Base-by-base conservation (phyloP, 257 asterid genomes). In the Primulina eburnea region DNA sequence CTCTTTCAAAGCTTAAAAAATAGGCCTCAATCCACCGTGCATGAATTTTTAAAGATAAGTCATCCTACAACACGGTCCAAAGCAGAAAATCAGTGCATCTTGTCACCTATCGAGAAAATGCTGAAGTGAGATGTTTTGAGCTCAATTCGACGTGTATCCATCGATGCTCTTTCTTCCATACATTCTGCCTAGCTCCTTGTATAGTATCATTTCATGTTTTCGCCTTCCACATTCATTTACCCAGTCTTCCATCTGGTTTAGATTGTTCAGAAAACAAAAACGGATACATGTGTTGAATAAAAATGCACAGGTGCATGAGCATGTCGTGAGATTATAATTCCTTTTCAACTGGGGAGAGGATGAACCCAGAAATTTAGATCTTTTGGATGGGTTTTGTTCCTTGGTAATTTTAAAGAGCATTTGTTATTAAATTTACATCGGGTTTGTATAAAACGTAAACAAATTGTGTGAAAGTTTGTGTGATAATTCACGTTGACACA, bases 1-100 rank as follows among this genome's bases (percentile, higher is more conserved):
- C 81, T 72, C 72, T 86, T 58, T 16, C 86, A 6, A 84, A 78
- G 75, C 83, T 74, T 17, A 26, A 79, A 77, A 77, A 76, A 50
- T 20, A 76, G 63, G 66, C 60, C 82, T 50, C 61, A 57, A 60
- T 32, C 70, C 60, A 20, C 68, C 40, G 59, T 57, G 30, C 73
- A 69, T 11, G 38, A 47, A n/a, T 20, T 55, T 28, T 33, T 68
- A 69, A 60, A 38, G 65, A 33, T 57, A 37, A 74, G 57, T 50
- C 75, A 18, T 43, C 59, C 68, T 74, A 68, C n/a, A 69, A 65
- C 77, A 60, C 58, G 40, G 40, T 56, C 67, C 75, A 50, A 47
- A 64, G 30, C 73, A 33, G 16, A 35, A 8, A 28, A 18, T 43
- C 8, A 1, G 8, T 21, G 28, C 63, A 68, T 33, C 18, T 40